phyloP scores from a whole-genome alignment of 1,284 basidiomycete genomes.

The Ustilago bromivora region DNA sequence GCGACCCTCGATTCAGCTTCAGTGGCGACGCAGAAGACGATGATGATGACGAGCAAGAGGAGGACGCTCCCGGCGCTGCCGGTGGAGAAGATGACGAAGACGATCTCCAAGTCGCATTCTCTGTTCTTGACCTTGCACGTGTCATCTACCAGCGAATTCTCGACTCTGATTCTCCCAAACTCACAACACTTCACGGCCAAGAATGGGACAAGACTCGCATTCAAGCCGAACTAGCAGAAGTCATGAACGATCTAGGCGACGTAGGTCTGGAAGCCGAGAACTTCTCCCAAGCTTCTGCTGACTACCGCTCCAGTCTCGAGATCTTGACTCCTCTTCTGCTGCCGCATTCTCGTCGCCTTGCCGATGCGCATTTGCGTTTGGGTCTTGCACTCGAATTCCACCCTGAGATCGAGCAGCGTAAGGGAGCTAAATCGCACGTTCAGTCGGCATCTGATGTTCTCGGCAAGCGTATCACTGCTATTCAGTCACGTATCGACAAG shows the following conservation, averaged over 20 bases:
- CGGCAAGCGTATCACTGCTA: slow-evolving; percentile 43
- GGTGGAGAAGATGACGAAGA: slow-evolving; percentile 61
- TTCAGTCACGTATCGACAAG: slow-evolving; percentile 39
- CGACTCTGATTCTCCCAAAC: slow-evolving; percentile 14
- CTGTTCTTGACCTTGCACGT: slow-evolving; percentile 63
- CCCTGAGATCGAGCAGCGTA: slow-evolving; percentile 51
- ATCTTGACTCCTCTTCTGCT: slow-evolving; percentile 56
- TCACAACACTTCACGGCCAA: slow-evolving; percentile 57
- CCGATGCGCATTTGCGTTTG: slow-evolving; percentile 66
- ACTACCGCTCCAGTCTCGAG: slow-evolving; percentile 58
- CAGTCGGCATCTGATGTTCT: slow-evolving; percentile 54
- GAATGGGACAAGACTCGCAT: slow-evolving; percentile 45
- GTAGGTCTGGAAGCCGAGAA: slow-evolving; percentile 68
- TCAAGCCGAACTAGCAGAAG: slow-evolving; percentile 62
- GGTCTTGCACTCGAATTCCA: slow-evolving; percentile 68
- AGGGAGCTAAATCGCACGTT: slow-evolving; percentile 54
- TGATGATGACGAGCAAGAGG: slow-evolving; percentile 59
- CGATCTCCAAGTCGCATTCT: slow-evolving; percentile 64
- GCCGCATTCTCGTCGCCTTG: slow-evolving; percentile 63
- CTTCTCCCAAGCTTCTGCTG: slow-evolving; percentile 65
- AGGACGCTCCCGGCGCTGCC: slow-evolving; percentile 20
- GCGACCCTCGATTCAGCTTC: slow-evolving; percentile 60
- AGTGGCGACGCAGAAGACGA: slow-evolving; percentile 62
- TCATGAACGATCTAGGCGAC: slow-evolving; percentile 67
- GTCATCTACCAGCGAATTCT: slow-evolving; percentile 63